Conservation (phyloP, 805 yeast genomes). For the Cyberlindnera veronae region DNA sequence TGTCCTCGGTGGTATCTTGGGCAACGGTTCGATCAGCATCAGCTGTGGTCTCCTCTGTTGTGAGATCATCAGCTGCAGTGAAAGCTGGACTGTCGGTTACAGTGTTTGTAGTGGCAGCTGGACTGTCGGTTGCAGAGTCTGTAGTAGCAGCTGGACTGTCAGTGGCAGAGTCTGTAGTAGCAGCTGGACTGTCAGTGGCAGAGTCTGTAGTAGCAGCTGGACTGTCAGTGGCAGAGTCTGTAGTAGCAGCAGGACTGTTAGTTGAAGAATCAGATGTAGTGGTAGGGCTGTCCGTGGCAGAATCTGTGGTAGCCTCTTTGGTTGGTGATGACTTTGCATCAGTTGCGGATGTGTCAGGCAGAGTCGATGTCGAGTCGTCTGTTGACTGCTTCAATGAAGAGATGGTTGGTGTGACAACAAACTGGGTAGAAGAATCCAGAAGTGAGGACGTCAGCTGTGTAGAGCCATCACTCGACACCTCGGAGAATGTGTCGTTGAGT, state of each 20-base stretch:
- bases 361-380: background rate
- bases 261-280: background rate
- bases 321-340: background rate
- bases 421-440: background rate
- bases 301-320: conserved; percentile 3
- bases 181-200: background rate
- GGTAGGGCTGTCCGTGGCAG: no score
- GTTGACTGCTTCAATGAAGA: background rate
- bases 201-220: background rate
- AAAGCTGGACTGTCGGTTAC: background rate
- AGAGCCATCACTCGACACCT: background rate
- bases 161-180: background rate
- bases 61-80: background rate
- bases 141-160: background rate
- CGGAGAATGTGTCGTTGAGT: background rate
- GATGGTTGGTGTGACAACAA: background rate
- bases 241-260: background rate
- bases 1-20: no score
- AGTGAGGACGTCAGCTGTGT: background rate
- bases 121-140: conserved; percentile 1
- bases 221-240: conserved; percentile 1
- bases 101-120: conserved; percentile 1
- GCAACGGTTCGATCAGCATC: no score
- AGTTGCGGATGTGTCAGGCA: no score
- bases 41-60: conserved; percentile 1